Percentiles rank a stretch among this genome's conserved stretches.
These are phyloP conservation scores for Margaritispora aquatica DNA, from an alignment of 495 filamentous ascomycete species.

Conservation along the genomic window DNA sequence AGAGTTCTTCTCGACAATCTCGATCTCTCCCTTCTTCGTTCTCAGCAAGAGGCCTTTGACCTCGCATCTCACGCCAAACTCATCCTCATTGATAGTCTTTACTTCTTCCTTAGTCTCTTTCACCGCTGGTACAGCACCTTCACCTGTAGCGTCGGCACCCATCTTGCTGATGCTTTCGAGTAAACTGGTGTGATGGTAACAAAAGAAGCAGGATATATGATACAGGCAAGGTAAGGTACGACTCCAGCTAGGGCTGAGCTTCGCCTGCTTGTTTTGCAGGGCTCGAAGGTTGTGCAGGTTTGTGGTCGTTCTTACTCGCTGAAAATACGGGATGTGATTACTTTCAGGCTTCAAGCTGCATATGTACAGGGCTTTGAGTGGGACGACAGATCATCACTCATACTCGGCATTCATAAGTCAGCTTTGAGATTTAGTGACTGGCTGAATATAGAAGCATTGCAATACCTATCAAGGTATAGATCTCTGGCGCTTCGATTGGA, in stretches of 20 bases:
- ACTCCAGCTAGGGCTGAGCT: too few relatives aligned
- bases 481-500: too few relatives aligned
- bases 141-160: not conserved
- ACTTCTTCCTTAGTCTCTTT: not conserved
- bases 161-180: not conserved
- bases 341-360: not conserved
- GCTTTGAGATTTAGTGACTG: not conserved
- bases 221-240: too few relatives aligned
- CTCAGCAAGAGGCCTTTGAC: conserved; percentile 4
- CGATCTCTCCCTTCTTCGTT: conserved; percentile 6
- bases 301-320: not conserved
- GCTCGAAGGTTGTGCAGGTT: not conserved
- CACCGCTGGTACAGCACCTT: not conserved
- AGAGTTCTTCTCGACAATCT: conserved; percentile 8
- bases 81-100: not conserved
- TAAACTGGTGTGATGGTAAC: not conserved
- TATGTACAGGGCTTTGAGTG: not conserved
- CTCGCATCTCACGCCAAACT: conserved; percentile 4
- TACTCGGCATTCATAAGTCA: not conserved
- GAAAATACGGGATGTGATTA: not conserved
- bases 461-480: too few relatives aligned
- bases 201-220: not conserved
- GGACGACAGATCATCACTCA: not conserved
- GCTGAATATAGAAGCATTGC: not conserved
- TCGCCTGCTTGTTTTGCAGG: not conserved